Conservation (phyloP, 768 basidiomycete genomes). For the Mycena polygramma region DNA sequence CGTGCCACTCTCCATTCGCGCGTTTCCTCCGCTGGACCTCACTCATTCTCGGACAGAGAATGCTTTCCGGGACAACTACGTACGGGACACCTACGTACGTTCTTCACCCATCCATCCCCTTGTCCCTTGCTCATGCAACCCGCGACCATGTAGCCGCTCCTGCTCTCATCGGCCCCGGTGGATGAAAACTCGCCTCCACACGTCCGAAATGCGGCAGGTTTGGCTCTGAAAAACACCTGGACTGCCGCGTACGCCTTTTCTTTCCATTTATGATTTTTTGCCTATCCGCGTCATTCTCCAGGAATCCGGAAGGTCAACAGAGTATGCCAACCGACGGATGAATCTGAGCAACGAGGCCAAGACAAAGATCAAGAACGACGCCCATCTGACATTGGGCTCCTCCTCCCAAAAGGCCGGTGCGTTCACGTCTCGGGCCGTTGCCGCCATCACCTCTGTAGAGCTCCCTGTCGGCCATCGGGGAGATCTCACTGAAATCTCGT, state of each 20-base stretch:
- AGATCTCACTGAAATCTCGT: conserved; percentile 87
- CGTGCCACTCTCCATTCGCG: conserved; percentile 52
- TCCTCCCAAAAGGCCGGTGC: conserved; percentile 78
- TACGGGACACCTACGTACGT: no score
- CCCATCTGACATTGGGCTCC: conserved; percentile 86
- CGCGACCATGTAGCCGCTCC: conserved; percentile 75
- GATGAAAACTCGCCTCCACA: conserved; percentile 79
- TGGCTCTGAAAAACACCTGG: conserved; percentile 97
- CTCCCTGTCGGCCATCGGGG: conserved; percentile 91
- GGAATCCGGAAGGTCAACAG: conserved; percentile 82
- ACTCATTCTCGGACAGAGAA: conserved; percentile 66
- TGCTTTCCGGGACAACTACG: conserved; percentile 89
- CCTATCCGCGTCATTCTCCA: conserved; percentile 50
- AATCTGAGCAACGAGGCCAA: conserved; percentile 76
- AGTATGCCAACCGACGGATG: conserved; percentile 87
- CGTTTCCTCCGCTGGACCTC: conserved; percentile 44
- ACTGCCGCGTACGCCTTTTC: conserved; percentile 82
- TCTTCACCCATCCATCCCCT: conserved; percentile 31
- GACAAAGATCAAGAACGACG: conserved; percentile 88
- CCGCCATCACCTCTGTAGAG: conserved; percentile 95
- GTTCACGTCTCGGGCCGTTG: conserved; percentile 93
- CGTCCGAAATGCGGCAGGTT: conserved; percentile 94
- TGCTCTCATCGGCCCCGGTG: conserved; percentile 87
- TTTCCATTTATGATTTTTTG: conserved; percentile 36
- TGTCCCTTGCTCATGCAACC: conserved; percentile 37